Evolutionary conservation across 2,329 filamentous ascomycete genomes (phyloP).

Genomic region (Colletotrichum sp.): DNA sequence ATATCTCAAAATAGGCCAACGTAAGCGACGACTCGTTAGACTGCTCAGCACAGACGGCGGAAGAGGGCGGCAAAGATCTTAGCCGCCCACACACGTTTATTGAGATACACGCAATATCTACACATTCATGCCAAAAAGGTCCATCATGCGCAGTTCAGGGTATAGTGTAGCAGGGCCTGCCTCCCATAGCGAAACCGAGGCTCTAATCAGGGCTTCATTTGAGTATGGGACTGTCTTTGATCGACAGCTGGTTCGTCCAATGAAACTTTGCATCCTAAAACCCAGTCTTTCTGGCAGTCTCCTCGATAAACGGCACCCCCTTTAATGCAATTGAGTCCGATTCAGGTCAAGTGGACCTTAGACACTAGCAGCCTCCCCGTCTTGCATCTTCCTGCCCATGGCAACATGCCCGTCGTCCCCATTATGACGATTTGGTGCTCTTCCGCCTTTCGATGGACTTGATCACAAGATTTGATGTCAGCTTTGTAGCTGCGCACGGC

Average conservation of each 20-base stretch:
- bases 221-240: background rate
- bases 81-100: background rate
- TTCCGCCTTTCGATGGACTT: background rate
- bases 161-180: background rate
- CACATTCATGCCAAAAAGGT: background rate
- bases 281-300: background rate
- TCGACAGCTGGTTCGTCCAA: background rate
- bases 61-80: background rate
- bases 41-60: background rate
- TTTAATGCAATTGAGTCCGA: background rate
- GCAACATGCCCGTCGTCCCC: background rate
- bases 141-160: background rate
- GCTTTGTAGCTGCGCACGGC: background rate
- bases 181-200: background rate
- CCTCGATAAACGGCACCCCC: background rate
- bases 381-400: background rate
- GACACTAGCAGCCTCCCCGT: background rate
- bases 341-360: background rate
- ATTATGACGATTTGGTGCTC: background rate
- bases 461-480: background rate
- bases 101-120: background rate
- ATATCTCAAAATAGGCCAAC: background rate
- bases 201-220: background rate
- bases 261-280: background rate
- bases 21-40: background rate